Evolutionary conservation across 106 monocot genomes (phyloP).

Genomic region (Platanthera zijinensis): DNA sequence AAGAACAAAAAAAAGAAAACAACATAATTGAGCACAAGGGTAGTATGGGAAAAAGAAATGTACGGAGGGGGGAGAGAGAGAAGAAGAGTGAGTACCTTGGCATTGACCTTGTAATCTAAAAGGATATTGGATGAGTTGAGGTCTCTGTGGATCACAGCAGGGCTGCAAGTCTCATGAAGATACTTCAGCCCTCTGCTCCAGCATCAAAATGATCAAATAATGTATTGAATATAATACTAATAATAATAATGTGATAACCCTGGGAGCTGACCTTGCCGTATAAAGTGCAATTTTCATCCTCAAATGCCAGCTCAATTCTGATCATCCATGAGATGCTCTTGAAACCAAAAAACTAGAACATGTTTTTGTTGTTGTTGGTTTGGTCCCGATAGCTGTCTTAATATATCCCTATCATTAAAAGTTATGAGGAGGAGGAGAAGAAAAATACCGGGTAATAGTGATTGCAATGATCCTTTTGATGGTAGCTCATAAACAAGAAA

Average conservation of each 20-base stretch:
- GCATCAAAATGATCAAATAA: too few relatives aligned
- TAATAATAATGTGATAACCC: too few relatives aligned
- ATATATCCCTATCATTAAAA: too few relatives aligned
- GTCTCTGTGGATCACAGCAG: conserved; percentile 86
- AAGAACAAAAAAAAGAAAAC: too few relatives aligned
- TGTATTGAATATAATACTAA: too few relatives aligned
- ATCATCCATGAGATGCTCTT: conserved; percentile 69
- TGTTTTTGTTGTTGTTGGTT: too few relatives aligned
- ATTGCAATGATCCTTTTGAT: conserved; percentile 83
- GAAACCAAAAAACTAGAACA: conserved; percentile 7
- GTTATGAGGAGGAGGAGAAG: too few relatives aligned
- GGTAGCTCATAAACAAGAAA: conserved; percentile 85
- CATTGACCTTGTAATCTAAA: conserved; percentile 71
- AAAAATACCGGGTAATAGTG: conserved; percentile 71
- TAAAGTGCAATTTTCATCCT: conserved; percentile 98
- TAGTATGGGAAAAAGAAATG: too few relatives aligned
- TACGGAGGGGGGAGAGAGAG: too few relatives aligned
- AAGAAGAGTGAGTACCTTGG: conserved; percentile 47
- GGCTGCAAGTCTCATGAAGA: conserved; percentile 80
- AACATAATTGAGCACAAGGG: too few relatives aligned
- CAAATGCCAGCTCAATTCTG: conserved; percentile 71
- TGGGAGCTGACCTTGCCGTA: conserved; percentile 90
- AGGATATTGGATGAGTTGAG: conserved; percentile 96
- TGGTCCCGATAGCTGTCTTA: too few relatives aligned
- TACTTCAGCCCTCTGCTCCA: conserved; percentile 74